Percentiles rank a stretch among this genome's conserved stretches.
These are phyloP conservation scores for Calonectria honghensis DNA, from an alignment of 2,329 filamentous ascomycete genomes.

Conservation along the genomic window DNA sequence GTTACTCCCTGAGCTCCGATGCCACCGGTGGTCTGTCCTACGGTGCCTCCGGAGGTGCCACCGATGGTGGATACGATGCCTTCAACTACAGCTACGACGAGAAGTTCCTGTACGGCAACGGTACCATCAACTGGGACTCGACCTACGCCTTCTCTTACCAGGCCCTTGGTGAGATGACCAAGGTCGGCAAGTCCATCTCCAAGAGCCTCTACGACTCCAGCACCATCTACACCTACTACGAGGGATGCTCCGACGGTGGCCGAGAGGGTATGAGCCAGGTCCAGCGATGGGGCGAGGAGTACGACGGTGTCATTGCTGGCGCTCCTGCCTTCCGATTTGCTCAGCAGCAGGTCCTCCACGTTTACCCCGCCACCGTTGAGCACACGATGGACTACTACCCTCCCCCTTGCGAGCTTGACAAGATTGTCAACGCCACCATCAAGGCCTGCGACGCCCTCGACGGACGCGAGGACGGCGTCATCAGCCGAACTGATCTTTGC, in stretches of 20 bases:
- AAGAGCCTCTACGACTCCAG: slow-evolving; percentile 61
- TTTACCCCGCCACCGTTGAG: slow-evolving; percentile 61
- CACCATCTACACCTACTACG: slow-evolving; percentile 71
- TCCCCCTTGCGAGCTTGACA: slow-evolving; percentile 66
- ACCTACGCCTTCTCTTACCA: slow-evolving; percentile 71
- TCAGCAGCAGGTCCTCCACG: slow-evolving; percentile 65
- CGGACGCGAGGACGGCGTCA: slow-evolving; percentile 72
- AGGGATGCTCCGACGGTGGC: slow-evolving; percentile 68
- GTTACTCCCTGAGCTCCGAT: slow-evolving; percentile 56
- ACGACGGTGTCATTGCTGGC: slow-evolving; percentile 45
- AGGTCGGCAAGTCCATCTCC: slow-evolving; percentile 66
- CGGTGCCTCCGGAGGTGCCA: slow-evolving; percentile 63
- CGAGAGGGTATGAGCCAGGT: slow-evolving; percentile 64
- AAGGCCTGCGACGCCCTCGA: slow-evolving; percentile 73
- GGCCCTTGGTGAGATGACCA: slow-evolving; percentile 69
- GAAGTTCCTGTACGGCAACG: slow-evolving; percentile 67
- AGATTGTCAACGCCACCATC: slow-evolving; percentile 73
- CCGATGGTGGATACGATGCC: slow-evolving; percentile 66
- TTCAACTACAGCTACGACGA: slow-evolving; percentile 62
- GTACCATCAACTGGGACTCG: slow-evolving; percentile 70
- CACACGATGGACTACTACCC: slow-evolving; percentile 61
- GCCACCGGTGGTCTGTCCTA: slow-evolving; percentile 64
- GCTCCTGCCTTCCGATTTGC: slow-evolving; percentile 56
- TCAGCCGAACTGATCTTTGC: slow-evolving; percentile 61
- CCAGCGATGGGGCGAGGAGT: slow-evolving; percentile 46